phyloP scores from a whole-genome alignment of 129 eudicot genomes.

The Logfia minima region DNA sequence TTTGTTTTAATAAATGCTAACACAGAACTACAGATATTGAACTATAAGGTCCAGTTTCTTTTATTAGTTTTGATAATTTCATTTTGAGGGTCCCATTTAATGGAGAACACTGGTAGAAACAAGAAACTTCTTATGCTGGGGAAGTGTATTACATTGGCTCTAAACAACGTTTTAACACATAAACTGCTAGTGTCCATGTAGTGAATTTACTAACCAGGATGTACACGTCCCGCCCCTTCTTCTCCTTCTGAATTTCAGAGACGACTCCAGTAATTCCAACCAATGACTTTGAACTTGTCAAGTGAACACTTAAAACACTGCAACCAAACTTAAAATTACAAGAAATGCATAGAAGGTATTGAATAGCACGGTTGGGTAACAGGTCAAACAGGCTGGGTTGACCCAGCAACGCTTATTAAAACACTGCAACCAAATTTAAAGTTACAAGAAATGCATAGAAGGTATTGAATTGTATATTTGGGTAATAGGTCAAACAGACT shows the following conservation, averaged over 20 bases:
- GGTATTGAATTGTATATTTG: no score
- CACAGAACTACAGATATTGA: neutral
- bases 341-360: no score
- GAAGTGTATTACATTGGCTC: neutral
- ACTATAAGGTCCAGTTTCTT: neutral
- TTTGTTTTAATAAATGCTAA: neutral
- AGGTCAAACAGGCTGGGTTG: no score
- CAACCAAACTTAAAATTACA: constrained; percentile 10
- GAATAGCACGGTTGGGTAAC: no score
- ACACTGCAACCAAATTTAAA: constrained; percentile 51
- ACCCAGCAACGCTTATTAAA: constrained; percentile 12
- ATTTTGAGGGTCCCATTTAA: neutral
- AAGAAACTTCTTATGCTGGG: constrained; percentile 8
- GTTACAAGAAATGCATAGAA: no score
- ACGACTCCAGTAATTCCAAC: constrained; percentile 91
- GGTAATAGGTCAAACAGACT: no score
- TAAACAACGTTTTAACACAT: constrained; percentile 14
- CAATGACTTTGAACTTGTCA: constrained; percentile 95
- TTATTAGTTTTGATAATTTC: neutral
- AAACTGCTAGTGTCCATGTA: neutral
- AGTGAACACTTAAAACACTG: constrained; percentile 86
- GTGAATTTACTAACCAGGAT: constrained; percentile 67
- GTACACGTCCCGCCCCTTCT: constrained; percentile 95
- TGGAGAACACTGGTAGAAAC: constrained; percentile 6
- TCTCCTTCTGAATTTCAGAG: constrained; percentile 91